Conservation (phyloP, 176 grass and related monocot species). For the Otatea glauca region DNA sequence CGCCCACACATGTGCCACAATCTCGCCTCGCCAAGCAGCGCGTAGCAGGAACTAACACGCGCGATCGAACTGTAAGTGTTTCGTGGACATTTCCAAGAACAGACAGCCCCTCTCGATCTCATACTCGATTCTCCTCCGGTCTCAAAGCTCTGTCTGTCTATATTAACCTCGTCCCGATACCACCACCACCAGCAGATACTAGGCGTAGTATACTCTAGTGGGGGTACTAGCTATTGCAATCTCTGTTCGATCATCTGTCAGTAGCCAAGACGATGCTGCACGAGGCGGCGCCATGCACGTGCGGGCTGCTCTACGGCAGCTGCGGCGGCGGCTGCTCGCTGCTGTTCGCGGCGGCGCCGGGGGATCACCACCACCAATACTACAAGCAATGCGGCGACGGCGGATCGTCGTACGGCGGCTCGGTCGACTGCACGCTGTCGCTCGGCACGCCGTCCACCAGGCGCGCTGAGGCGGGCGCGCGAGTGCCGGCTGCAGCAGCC, state of each 20-base stretch:
- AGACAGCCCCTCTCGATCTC: slow-evolving; percentile 54
- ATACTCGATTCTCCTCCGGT: slow-evolving; percentile 29
- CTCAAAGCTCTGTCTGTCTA: slow-evolving; percentile 18
- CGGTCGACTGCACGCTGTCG: slow-evolving; percentile 92
- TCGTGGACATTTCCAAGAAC: slow-evolving; percentile 41
- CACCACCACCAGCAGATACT: not conserved
- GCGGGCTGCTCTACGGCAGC: slow-evolving; percentile 67
- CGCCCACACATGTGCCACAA: slow-evolving; percentile 31
- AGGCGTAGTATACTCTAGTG: not conserved
- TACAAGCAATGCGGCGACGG: slow-evolving; percentile 45
- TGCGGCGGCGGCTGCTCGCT: slow-evolving; percentile 71
- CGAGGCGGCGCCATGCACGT: slow-evolving; percentile 69
- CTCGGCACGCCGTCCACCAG: slow-evolving; percentile 93
- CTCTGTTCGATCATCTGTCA: not conserved
- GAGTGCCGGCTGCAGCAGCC: not conserved
- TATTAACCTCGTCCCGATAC: slow-evolving; percentile 32
- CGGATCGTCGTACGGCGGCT: slow-evolving; percentile 35
- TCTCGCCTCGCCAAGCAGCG: not conserved
- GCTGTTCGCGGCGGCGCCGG: slow-evolving; percentile 49
- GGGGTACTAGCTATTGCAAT: not conserved
- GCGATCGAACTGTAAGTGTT: slow-evolving; percentile 32
- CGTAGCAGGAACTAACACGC: slow-evolving; percentile 1
- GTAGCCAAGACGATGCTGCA: slow-evolving; percentile 50
- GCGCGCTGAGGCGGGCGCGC: slow-evolving; percentile 55
- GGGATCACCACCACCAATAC: slow-evolving; percentile 44